Percentiles rank a stretch among this genome's conserved stretches.
These are phyloP conservation scores for Piromyces finnis DNA, from an alignment of 192 early-diverging fungal genomes.

Conservation along the genomic window DNA sequence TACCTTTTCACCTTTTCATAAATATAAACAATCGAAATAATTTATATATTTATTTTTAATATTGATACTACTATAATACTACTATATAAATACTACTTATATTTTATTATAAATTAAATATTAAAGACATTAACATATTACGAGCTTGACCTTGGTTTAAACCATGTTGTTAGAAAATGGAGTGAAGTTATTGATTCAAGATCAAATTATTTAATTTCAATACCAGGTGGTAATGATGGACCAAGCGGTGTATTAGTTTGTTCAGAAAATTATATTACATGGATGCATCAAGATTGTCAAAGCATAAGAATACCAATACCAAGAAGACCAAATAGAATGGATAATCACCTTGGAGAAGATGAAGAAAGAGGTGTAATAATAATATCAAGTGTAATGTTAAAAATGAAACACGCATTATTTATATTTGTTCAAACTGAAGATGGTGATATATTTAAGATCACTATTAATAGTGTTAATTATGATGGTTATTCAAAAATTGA, in stretches of 20 bases:
- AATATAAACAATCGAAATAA: too few relatives aligned
- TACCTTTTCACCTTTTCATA: not conserved
- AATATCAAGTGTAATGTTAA: conserved; percentile 69
- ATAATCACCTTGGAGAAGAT: conserved; percentile 7
- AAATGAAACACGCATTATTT: conserved; percentile 81
- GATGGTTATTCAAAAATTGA: conserved; percentile 26
- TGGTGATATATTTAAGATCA: conserved; percentile 88
- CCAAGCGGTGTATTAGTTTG: conserved; percentile 96
- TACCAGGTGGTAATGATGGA: conserved; percentile 64
- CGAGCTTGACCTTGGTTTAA: conserved; percentile 94
- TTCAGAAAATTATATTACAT: conserved; percentile 74
- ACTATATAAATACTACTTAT: too few relatives aligned
- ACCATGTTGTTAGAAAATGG: conserved; percentile 97
- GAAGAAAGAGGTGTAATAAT: conserved; percentile 53
- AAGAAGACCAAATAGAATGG: conserved; percentile 46
- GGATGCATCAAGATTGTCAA: conserved; percentile 49
- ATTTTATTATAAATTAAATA: too few relatives aligned
- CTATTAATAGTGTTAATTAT: conserved; percentile 54
- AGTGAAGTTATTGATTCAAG: conserved; percentile 53
- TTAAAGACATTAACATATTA: conserved; percentile 69
- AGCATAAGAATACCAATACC: conserved; percentile 63
- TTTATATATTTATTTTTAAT: too few relatives aligned
- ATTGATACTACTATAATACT: too few relatives aligned
- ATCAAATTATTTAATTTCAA: conserved; percentile 65
- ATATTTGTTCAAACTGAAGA: conserved; percentile 76